Base-by-base conservation (phyloP, 495 filamentous ascomycete genomes). In the Penicillium daleae region DNA sequence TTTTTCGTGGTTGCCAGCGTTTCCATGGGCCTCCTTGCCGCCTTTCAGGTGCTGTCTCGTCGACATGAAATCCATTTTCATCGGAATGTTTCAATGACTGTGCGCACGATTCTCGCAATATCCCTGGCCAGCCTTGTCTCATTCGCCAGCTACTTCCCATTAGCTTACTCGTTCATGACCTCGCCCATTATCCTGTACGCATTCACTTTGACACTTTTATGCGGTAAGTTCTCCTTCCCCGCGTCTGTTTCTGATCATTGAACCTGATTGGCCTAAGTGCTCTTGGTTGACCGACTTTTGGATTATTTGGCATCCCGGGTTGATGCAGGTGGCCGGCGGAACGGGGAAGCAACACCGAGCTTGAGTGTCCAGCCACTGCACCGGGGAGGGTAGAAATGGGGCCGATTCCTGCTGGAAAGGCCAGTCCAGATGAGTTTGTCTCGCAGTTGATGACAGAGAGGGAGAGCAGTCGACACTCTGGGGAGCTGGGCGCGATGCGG, bases 281-380 rank as follows among this genome's bases (percentile, higher is more conserved):
- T 78, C 55, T 53, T 79, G 35, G 61, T 74, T 69, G 79, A 81
- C 72, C 79, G 79, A 73, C 72, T 79, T 67, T 68, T 81, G 62
- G 76, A 77, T 66, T 62, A 57, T 59, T 66, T 69, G 21, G 64
- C 61, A 64, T 62, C 44, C 54, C 69, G 58, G 50, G 37, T 59
- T 32, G 56, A 71, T 59, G 69, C 74, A 73, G 64, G 62, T 64
- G 65, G 54, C 73, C 69, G 70, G 65, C 68, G 66, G 73, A 71
- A 64, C 67, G 69, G 71, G 64, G 64, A 70, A 59, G 61, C 64
- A 59, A 52, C 42, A 56, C 46, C 40, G 60, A 64, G 27, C 55
- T 66, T 56, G 56, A 59, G 49, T 24, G 49, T 57, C 51, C 29
- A 15, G 50, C 44, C 7, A 42, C 52, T 63, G 27, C 37, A 32